Evolutionary conservation across 352 stramenopile genomes (phyloP).

Genomic region (Phytophthora megakarya): DNA sequence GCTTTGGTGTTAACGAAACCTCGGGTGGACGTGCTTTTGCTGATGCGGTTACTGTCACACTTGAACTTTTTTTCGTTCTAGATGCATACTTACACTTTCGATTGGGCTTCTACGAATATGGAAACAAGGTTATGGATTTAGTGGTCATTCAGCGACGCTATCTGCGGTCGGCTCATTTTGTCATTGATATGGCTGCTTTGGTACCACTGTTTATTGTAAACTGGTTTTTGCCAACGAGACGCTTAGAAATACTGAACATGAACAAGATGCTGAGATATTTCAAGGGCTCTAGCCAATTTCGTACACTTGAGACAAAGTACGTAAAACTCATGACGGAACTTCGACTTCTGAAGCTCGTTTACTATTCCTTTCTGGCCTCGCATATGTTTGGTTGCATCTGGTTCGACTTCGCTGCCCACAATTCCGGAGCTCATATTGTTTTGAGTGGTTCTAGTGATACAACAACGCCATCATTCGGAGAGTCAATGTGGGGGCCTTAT

Average conservation of each 20-base stretch:
- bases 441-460: slow-evolving; percentile 22
- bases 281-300: slow-evolving; percentile 52
- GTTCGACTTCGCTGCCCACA: slow-evolving; percentile 65
- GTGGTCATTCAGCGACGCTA: slow-evolving; percentile 48
- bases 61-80: slow-evolving; percentile 54
- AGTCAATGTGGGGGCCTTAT: slow-evolving; percentile 38
- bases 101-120: slow-evolving; percentile 65
- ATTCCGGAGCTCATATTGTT: slow-evolving; percentile 41
- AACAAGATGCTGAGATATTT: slow-evolving; percentile 67
- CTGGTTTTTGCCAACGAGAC: slow-evolving; percentile 16
- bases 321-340: slow-evolving; percentile 58
- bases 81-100: slow-evolving; percentile 57
- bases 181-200: slow-evolving; percentile 48
- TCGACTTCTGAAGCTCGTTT: slow-evolving; percentile 57
- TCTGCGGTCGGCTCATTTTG: slow-evolving; percentile 44
- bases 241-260: slow-evolving; percentile 51
- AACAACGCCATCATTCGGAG: slow-evolving; percentile 34
- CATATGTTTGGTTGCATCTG: slow-evolving; percentile 64
- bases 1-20: slow-evolving; percentile 38
- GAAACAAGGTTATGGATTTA: slow-evolving; percentile 69
- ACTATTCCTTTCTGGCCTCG: slow-evolving; percentile 57
- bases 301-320: slow-evolving; percentile 54
- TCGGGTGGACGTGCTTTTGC: slow-evolving; percentile 22
- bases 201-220: slow-evolving; percentile 57
- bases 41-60: slow-evolving; percentile 39